Evolutionary conservation across 2,329 filamentous ascomycete species (phyloP).

Genomic region (Alternaria solani): DNA sequence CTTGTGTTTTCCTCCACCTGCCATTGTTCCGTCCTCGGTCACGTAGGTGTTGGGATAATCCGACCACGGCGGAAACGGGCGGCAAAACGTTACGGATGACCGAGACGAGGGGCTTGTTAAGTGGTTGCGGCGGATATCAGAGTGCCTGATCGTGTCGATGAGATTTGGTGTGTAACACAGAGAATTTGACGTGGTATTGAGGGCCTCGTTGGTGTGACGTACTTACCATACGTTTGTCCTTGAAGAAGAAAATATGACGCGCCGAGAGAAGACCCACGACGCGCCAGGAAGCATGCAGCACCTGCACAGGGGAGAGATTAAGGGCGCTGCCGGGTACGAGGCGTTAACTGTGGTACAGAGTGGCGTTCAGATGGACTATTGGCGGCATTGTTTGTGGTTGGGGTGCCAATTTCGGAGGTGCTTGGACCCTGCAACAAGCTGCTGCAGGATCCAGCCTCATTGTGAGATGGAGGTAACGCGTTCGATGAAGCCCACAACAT

Average conservation of each 20-base stretch:
- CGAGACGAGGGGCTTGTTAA: background rate
- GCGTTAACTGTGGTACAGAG: background rate
- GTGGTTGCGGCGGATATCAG: background rate
- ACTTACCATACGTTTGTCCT: slow-evolving; percentile 18
- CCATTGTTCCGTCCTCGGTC: slow-evolving; percentile 24
- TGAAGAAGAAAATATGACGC: slow-evolving; percentile 5
- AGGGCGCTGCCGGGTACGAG: too few species aligned
- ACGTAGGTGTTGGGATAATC: slow-evolving; percentile 8
- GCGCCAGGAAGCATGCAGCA: slow-evolving; percentile 21
- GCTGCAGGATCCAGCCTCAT: slow-evolving; percentile 1
- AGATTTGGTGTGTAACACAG: too few species aligned
- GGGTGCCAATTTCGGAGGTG: slow-evolving; percentile 13
- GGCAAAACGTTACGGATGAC: background rate
- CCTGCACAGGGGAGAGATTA: background rate
- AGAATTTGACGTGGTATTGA: too few species aligned
- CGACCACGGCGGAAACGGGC: slow-evolving; percentile 6
- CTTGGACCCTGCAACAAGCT: slow-evolving; percentile 18
- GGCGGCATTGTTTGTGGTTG: slow-evolving; percentile 3
- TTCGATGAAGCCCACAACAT: background rate
- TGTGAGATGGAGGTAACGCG: background rate
- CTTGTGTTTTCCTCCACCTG: slow-evolving; percentile 54
- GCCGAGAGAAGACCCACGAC: slow-evolving; percentile 9
- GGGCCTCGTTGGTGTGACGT: too few species aligned
- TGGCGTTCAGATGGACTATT: background rate
- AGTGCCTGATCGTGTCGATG: background rate